phyloP scores from a whole-genome alignment of 495 filamentous ascomycete genomes.

The Aspergillus sparsus region DNA sequence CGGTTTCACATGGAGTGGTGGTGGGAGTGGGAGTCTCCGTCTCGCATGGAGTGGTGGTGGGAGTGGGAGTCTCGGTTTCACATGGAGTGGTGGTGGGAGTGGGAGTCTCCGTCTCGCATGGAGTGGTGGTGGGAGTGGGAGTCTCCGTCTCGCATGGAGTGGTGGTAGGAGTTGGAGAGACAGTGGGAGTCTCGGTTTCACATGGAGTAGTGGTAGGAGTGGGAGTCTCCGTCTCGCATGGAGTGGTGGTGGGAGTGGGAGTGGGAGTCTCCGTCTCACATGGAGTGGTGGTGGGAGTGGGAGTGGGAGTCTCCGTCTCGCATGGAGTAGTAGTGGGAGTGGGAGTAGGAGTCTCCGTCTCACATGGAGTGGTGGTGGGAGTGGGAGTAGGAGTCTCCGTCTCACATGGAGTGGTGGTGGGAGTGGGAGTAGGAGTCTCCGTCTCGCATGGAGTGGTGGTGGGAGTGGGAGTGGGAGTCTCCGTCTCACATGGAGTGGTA shows the following conservation, averaged over 20 bases:
- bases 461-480: not conserved
- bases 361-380: constrained; percentile 2
- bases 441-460: not conserved
- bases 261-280: constrained; percentile 6
- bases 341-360: not conserved
- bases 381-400: not conserved
- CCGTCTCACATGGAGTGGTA: constrained; percentile 3
- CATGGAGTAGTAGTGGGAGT: not conserved
- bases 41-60: constrained; percentile 6
- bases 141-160: constrained; percentile 11
- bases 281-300: not conserved
- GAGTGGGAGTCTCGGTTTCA: constrained; percentile 1
- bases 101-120: not conserved
- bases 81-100: constrained; percentile 7
- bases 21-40: not conserved
- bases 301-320: not conserved
- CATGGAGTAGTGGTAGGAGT: not conserved
- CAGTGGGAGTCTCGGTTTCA: not conserved
- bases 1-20: not conserved
- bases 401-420: constrained; percentile 2
- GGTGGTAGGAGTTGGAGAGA: constrained; percentile 6
- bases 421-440: not conserved
- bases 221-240: constrained; percentile 14
- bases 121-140: not conserved
- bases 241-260: constrained; percentile 2